Percentiles rank a stretch among this genome's conserved stretches.
phyloP scores from a whole-genome alignment of 768 basidiomycete species.

The Pulveroboletus sp. region DNA sequence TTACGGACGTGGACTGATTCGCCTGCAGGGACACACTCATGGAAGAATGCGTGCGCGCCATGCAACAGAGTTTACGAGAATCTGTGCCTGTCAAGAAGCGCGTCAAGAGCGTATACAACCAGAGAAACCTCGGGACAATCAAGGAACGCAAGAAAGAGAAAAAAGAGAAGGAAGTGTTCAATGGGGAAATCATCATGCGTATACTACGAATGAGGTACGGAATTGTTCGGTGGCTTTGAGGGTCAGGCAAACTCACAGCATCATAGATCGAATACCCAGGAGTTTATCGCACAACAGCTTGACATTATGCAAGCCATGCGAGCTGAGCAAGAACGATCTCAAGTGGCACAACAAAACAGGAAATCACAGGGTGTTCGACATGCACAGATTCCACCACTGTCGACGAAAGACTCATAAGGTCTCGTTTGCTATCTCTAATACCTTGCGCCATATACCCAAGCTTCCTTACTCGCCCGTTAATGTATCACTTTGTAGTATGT shows the following conservation, averaged over 20 bases:
- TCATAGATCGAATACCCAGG: slow-evolving; percentile 69
- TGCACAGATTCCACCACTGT: slow-evolving; percentile 29
- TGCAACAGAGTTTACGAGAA: slow-evolving; percentile 81
- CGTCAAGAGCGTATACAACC: slow-evolving; percentile 88
- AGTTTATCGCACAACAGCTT: slow-evolving; percentile 86
- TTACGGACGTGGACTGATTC: slow-evolving; percentile 5
- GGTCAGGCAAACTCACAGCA: slow-evolving; percentile 2
- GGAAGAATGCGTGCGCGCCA: slow-evolving; percentile 95
- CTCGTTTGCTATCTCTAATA: slow-evolving; percentile 15
- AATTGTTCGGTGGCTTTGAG: not conserved
- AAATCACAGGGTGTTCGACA: slow-evolving; percentile 54
- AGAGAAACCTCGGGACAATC: slow-evolving; percentile 95
- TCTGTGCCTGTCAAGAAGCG: slow-evolving; percentile 81
- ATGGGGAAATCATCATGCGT: slow-evolving; percentile 88
- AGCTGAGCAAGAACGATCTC: slow-evolving; percentile 75
- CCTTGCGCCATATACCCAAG: slow-evolving; percentile 27
- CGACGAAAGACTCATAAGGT: slow-evolving; percentile 18
- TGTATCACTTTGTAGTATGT: not conserved
- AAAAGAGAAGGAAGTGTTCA: slow-evolving; percentile 71
- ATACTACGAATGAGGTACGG: slow-evolving; percentile 92
- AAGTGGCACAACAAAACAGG: slow-evolving; percentile 56
- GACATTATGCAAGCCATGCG: slow-evolving; percentile 81
- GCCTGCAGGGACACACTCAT: slow-evolving; percentile 68
- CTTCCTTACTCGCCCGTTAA: slow-evolving; percentile 1
- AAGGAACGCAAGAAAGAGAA: slow-evolving; percentile 89